Conservation (phyloP, 2,329 filamentous ascomycete genomes). For the Calonectria pseudoturangicola region DNA sequence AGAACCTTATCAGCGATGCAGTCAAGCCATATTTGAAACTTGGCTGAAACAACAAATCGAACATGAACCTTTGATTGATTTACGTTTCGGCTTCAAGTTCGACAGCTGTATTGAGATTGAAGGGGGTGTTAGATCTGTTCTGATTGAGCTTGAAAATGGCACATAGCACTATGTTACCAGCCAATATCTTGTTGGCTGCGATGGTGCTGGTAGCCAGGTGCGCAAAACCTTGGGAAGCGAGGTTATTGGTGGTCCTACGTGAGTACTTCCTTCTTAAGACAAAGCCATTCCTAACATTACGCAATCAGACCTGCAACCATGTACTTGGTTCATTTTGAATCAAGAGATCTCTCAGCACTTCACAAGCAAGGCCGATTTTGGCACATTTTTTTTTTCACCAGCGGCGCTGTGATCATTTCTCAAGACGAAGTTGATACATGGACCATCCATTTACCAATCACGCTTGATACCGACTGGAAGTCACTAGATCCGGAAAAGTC, state of each 20-base stretch:
- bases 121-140: neutral
- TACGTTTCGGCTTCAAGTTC: slow-evolving; percentile 2
- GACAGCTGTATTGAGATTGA: neutral
- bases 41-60: slow-evolving; percentile 12
- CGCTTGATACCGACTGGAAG: neutral
- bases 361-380: slow-evolving; percentile 31
- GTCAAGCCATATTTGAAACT: slow-evolving; percentile 16
- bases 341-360: neutral
- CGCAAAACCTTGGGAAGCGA: neutral
- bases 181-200: slow-evolving; percentile 9
- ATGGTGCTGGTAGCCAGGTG: slow-evolving; percentile 12
- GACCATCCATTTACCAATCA: neutral
- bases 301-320: neutral
- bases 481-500: slow-evolving; percentile 10
- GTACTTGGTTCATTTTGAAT: slow-evolving; percentile 26
- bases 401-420: slow-evolving; percentile 6
- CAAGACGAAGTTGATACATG: slow-evolving; percentile 27
- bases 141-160: neutral
- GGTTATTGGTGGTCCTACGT: slow-evolving; percentile 19
- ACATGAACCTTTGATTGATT: slow-evolving; percentile 8
- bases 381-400: slow-evolving; percentile 25
- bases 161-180: neutral
- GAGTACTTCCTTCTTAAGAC: neutral
- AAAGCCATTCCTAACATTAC: too few species aligned
- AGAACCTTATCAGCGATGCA: slow-evolving; percentile 23